Conservation (phyloP, 129 eudicot species). For the Artemisia annua region DNA sequence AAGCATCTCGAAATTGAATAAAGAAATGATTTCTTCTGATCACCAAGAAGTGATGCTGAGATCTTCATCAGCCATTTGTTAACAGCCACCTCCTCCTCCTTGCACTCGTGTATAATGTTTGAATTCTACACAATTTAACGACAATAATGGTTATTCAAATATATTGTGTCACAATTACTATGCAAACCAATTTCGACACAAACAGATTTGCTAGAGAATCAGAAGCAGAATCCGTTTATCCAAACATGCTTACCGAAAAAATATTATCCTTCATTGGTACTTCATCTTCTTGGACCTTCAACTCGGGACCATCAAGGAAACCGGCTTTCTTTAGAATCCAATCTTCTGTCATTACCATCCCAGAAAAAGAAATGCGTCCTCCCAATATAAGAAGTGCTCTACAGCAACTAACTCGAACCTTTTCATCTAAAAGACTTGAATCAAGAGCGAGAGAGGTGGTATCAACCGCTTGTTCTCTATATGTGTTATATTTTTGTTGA, state of each 20-base stretch:
- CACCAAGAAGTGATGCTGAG: not conserved
- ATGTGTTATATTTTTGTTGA: not conserved
- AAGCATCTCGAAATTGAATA: slow-evolving; percentile 2
- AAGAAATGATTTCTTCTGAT: not conserved
- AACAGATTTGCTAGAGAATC: not conserved
- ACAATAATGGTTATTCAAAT: not conserved
- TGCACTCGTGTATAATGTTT: not conserved
- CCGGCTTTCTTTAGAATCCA: slow-evolving; percentile 11
- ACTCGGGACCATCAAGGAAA: slow-evolving; percentile 10
- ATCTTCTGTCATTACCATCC: slow-evolving; percentile 15
- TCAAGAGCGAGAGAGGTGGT: not conserved
- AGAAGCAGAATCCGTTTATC: no score
- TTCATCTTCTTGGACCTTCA: not conserved
- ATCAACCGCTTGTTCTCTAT: slow-evolving; percentile 2
- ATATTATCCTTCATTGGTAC: not conserved
- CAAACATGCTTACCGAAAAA: not conserved
- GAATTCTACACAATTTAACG: not conserved
- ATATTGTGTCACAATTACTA: not conserved
- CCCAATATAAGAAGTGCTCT: slow-evolving; percentile 9
- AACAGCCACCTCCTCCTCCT: slow-evolving; percentile 8
- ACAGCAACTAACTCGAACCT: not conserved
- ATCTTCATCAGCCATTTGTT: not conserved
- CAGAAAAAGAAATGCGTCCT: slow-evolving; percentile 9
- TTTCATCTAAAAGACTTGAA: slow-evolving; percentile 2
- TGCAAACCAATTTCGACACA: not conserved